phyloP scores from a whole-genome alignment of 2,329 filamentous ascomycete species.

The Alternaria incomplexa region DNA sequence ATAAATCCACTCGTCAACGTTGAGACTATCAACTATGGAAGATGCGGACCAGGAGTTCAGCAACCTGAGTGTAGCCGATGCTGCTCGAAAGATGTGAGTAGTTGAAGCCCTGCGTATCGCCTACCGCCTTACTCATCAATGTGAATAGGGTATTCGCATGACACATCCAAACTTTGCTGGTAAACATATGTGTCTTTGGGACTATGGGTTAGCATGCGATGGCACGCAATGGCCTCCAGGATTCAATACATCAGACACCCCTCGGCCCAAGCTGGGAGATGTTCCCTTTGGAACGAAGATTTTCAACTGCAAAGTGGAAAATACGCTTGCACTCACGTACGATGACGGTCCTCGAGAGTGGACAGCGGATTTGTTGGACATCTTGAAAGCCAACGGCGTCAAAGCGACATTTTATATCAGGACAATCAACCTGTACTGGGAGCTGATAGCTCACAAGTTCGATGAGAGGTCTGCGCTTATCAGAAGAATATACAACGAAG shows the following conservation, averaged over 20 bases:
- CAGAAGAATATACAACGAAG: slow-evolving; percentile 55
- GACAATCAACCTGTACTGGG: slow-evolving; percentile 55
- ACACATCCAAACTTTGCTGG: not conserved
- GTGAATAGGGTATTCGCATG: not conserved
- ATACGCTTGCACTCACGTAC: slow-evolving; percentile 59
- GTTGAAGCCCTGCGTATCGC: not conserved
- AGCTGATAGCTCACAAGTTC: slow-evolving; percentile 53
- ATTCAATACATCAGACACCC: not conserved
- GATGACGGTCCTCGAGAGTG: slow-evolving; percentile 62
- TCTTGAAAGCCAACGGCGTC: slow-evolving; percentile 55
- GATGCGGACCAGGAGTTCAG: not conserved
- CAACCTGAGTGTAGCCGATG: not conserved
- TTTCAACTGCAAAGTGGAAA: slow-evolving; percentile 31
- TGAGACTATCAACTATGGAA: not conserved
- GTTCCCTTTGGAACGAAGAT: not conserved
- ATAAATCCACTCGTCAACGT: not conserved
- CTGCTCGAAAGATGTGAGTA: not conserved
- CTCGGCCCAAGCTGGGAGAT: not conserved
- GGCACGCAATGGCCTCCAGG: not conserved
- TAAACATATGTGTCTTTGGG: not conserved
- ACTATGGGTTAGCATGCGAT: slow-evolving; percentile 2
- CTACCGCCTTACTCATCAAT: not conserved
- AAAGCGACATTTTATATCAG: slow-evolving; percentile 50
- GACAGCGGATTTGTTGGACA: slow-evolving; percentile 59
- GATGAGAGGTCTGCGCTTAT: slow-evolving; percentile 48